Evolutionary conservation across 768 basidiomycete species (phyloP), one percentile per base, ranked within the genome.

Genomic region (Termitomyces sp.): DNA sequence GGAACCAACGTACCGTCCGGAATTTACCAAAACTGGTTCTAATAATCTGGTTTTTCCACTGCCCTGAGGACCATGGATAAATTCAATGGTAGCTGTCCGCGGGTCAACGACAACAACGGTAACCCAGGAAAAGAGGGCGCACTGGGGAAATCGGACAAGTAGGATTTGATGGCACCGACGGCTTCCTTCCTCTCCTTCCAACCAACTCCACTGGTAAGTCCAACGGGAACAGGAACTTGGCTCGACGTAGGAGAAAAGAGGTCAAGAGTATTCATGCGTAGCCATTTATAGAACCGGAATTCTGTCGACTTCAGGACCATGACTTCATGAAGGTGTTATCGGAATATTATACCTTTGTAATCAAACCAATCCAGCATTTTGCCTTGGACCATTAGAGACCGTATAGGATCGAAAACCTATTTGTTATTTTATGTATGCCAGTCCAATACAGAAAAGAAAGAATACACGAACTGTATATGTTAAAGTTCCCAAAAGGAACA

Each of bases 321-420:
- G 13, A 41, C 13, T 30, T 52, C 6, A 10, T 13, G 16, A 14
- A 36, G n/a, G 26, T 40, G 54, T 44, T 43, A 22, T 35, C 3
- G n/a, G 48, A 50, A 57, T 18, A 56, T 22, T n/a, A 45, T 66
- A 89, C 90, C 79, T 69, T 79, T 79, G 62, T 87, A 84, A 64
- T 96, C 87, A 64, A 97, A 94, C 81, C 91, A 91, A 43, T 92
- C 80, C 46, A 88, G 74, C 64, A 97, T 77, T 65, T 93, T 91
- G 26, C 83, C 84, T 73, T 92, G 81, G 0, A 98, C 81, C 77
- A 86, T 92, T 58, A 93, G 75, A 2, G 86, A 82, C 28, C 96
- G 87, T 43, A 99, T 82, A 2, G 94, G 94, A 70, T 98, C 94
- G 65, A 98, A 97, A 52, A 98, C 83, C 90, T 96, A 60, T 0